Percentiles rank a stretch among this genome's conserved stretches.
These are phyloP conservation scores for Dendrothele bispora DNA, from an alignment of 768 basidiomycete species.

Conservation along the genomic window DNA sequence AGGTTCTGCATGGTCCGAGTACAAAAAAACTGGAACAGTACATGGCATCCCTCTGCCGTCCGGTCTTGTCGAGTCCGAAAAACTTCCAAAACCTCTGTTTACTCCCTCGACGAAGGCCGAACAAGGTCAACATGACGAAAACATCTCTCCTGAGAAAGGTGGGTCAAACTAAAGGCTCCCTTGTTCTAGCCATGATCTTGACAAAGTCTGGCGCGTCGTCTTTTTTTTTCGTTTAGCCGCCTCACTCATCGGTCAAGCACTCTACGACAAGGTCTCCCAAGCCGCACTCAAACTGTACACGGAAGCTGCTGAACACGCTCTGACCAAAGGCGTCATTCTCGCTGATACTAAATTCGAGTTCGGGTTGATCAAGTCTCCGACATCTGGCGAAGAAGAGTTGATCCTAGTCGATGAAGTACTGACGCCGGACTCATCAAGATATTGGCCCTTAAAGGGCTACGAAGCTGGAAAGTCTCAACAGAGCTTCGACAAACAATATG, in stretches of 20 bases:
- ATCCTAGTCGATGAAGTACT: constrained; percentile 96
- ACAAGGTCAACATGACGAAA: constrained; percentile 92
- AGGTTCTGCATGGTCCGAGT: constrained; percentile 98
- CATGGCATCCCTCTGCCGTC: constrained; percentile 79
- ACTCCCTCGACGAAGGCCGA: constrained; percentile 98
- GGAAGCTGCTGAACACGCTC: constrained; percentile 73
- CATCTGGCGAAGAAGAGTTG: constrained; percentile 39
- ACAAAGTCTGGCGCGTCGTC: neutral
- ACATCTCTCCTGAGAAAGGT: constrained; percentile 86
- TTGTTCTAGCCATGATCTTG: neutral
- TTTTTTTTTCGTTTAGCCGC: constrained; percentile 44
- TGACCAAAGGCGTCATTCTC: constrained; percentile 80
- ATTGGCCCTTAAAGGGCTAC: constrained; percentile 86
- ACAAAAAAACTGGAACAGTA: constrained; percentile 82
- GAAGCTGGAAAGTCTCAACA: constrained; percentile 73
- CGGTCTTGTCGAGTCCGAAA: constrained; percentile 83
- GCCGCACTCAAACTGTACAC: constrained; percentile 67
- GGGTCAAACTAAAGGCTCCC: constrained; percentile 9
- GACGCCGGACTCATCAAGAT: constrained; percentile 95
- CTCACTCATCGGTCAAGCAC: constrained; percentile 61
- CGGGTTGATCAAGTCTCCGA: constrained; percentile 61
- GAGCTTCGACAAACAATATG: constrained; percentile 96
- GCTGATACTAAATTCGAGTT: constrained; percentile 99
- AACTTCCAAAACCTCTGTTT: constrained; percentile 81
- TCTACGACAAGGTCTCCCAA: constrained; percentile 60